Base-by-base conservation (phyloP, 2,329 filamentous ascomycete species). In the Bipolaris sorokiniana region DNA sequence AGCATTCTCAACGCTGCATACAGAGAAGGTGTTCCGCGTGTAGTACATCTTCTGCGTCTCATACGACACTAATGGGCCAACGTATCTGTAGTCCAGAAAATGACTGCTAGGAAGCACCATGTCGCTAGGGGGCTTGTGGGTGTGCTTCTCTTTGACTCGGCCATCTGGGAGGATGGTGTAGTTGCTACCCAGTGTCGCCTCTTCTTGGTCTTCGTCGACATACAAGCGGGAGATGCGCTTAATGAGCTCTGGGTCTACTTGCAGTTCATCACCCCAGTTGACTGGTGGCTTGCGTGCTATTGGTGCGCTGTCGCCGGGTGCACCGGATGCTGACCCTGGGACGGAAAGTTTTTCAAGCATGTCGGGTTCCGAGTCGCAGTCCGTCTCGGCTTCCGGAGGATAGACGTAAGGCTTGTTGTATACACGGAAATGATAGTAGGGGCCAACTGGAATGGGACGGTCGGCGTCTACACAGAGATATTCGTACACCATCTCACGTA, bases 1-100 rank as follows among this genome's bases (percentile, higher is more conserved):
- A 7, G 54, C 63, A 5, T 55, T 41, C 18, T 64, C 61, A 3
- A 68, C 46, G 7, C 61, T 64, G 47, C 69, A 71, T 0, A 70
- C 44, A 1, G 69, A 68, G 28, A 71, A 70, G 1, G 52, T 64
- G 28, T 71, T 71, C 9, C 48, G 56, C 9, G 45, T 16, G 26
- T 67, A 69, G 20, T 71, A 71, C 15, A 37, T 36, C 20, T 63
- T 54, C 18, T 65, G 58, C 5, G 51, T 48, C 49, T 71, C 68
- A 9, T 28, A 20, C 6, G 56, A 59, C 18, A 66, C 23, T 3
- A 44, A 13, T 11, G 48, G 11, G 4, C 65, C 60, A 46, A 70
- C 51, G 26, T 69, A 71, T 37, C 49, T 52, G 10, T 63, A 50
- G 28, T 64, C 54, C n/a, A 71, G 61, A 11, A 67, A 55, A 46